Evolutionary conservation across 1,284 basidiomycete genomes (phyloP), one percentile per base, ranked within the genome.

Genomic region (Cryptococcus wingfieldii): DNA sequence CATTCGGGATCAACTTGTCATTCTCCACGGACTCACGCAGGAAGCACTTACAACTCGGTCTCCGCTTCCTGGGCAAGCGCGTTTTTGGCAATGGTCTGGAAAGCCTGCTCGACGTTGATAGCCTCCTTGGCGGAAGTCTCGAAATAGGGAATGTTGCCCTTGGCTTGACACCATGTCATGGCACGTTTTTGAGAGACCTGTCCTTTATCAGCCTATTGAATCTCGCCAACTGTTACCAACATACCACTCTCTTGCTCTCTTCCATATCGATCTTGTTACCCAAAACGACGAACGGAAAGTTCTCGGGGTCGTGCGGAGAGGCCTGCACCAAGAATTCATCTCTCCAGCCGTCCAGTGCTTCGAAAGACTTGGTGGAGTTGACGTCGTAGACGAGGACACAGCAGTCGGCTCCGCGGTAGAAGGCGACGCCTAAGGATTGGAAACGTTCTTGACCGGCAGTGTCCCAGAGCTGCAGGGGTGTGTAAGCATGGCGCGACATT

Each of bases 241-340:
- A 57, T 59, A 93, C 95, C 86, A 96, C 93, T 65, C 96, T 86
- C 80, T 98, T 98, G 76, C 87, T 89, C 81, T 98, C 95, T 80
- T 98, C 96, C 72, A 98, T 90, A 78, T 99, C 96, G 78, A 98
- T 96, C 89, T 99, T 98, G 82, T 98, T 99, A 19, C 96, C 96
- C 56, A 99, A 81, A 7, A 99, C 92, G 56, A 97, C 92, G 72
- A 99, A 99, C 14, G 95, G 94, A 79, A 98, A 98, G 81, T 96
- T 97, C 81, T 98, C 95, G 45, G 95, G 93, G 77, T 98, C 94
- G 75, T 96, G 92, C 45, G 96, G 95, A 68, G 90, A 95, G 12
- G 96, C 94, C 80, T 98, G 59, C 63, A 97, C 94, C 65, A 97
- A 84, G 79, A 97, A 97, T 78, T 97, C 93, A 77, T 97, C 93